These are phyloP conservation scores for Hortiboletus campestris DNA, from an alignment of 768 basidiomycete species.

Conservation along the genomic window DNA sequence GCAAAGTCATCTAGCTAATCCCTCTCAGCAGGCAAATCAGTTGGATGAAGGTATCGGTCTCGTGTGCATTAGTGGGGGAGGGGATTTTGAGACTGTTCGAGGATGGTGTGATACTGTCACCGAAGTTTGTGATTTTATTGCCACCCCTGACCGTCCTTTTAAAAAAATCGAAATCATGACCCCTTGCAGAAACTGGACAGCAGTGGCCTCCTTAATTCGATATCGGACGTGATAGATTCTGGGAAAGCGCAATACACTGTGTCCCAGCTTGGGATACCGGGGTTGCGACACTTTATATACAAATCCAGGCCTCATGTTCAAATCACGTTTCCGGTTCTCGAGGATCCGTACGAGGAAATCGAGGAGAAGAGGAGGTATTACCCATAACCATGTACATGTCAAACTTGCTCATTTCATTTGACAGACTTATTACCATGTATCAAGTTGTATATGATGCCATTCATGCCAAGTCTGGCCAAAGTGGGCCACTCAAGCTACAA, in stretches of 20 bases:
- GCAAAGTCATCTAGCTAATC: background rate
- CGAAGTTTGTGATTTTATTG: conserved; percentile 40
- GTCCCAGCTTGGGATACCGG: conserved; percentile 81
- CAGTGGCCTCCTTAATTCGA: conserved; percentile 54
- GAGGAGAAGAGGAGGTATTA: conserved; percentile 61
- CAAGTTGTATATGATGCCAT: conserved; percentile 86
- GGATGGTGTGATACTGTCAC: conserved; percentile 70
- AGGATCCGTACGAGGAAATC: conserved; percentile 73
- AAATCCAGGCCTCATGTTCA: conserved; percentile 90
- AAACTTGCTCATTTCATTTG: conserved; percentile 2
- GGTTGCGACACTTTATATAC: conserved; percentile 92
- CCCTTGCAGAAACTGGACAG: conserved; percentile 56
- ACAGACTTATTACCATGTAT: conserved; percentile 81
- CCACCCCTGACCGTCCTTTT: background rate
- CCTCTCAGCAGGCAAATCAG: conserved; percentile 16
- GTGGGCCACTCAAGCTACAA: conserved; percentile 77
- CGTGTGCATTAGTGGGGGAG: conserved; percentile 76
- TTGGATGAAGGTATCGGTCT: conserved; percentile 52
- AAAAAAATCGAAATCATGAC: background rate
- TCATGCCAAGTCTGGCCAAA: conserved; percentile 86
- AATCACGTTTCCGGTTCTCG: conserved; percentile 80
- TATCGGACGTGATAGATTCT: conserved; percentile 46
- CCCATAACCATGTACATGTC: background rate
- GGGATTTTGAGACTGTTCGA: conserved; percentile 82
- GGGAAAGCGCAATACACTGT: conserved; percentile 63